Base-by-base conservation (phyloP, 805 yeast genomes). In the Saccharomycopsis fibuligera region DNA sequence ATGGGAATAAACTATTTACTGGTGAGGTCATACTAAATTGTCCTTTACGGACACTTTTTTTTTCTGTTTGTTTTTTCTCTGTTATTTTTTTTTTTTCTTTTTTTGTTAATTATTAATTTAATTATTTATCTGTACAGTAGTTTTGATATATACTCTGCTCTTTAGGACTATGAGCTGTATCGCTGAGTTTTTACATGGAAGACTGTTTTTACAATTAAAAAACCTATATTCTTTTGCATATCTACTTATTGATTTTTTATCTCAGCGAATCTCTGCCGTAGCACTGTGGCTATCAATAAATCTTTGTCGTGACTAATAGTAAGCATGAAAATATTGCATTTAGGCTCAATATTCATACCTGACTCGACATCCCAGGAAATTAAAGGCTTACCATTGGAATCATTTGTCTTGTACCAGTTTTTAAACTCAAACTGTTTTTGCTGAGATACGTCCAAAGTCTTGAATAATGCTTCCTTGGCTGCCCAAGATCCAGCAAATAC, bases 381-480 rank as follows among this genome's bases (percentile, higher is more conserved):
- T 2, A 41, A 47, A 0, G 84, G 86, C 48, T 70, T 64, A 1
- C 83, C 77, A 29, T 63, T 45, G 1, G 36, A 48, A 42, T 64
- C 67, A 44, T 70, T 67, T 9, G 38, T 41, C 38, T 79, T 73
- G 58, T 68, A 78, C 89, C 93, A 86, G 3, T 76, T 61, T 5
- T 66, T 71, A 67, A 86, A 83, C 24, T 58, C 60, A 58, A 83
- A 84, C 2, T 5, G 5, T n/a, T 44, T 44, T 60, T 86, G 93
- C 35, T 74, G 76, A 2, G 52, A 53, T 1, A 56, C 45, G 41
- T 71, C 75, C 49, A 86, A 61, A 0, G 81, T 69, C 61, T 86
- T 86, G 61, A 68, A 86, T 6, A 83, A 58, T 1, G 93, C 90
- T 57, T 86, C 95, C 55, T 86, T 86, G 6, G 76, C 66, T 8